Base-by-base conservation (phyloP, 768 basidiomycete species). In the Pulveroboletus sp. region DNA sequence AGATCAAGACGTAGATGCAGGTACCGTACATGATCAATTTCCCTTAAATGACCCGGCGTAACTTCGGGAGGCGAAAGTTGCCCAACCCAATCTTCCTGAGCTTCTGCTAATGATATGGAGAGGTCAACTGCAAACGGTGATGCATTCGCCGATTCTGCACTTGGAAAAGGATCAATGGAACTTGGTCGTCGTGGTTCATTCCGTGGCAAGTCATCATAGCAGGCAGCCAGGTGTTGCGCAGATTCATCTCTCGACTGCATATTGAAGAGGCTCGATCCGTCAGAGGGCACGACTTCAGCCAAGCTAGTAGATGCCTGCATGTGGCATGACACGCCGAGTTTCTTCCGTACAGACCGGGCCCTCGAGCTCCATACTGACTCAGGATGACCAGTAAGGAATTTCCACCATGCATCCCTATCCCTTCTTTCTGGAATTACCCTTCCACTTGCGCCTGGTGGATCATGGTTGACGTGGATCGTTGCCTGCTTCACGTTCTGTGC, bases 331-430 rank as follows among this genome's bases (percentile, higher is more conserved):
- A 8, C 24, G 31, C 38, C 50, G 43, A 40, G 30, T 39, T 59
- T 57, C 38, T 58, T 58, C 27, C 47, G 49, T 32, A 36, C 39
- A 8, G 50, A 44, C 17, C 39, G 60, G 46, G 46, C 59, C 35
- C 46, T 64, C 18, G 77, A 73, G 60, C 76, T 77, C 88, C 88
- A 90, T 37, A 78, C 80, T 30, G 75, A 73, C 60, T 81, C 78
- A n/a, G 86, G 82, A 55, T 73, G 72, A 31, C 88, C 89, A 39
- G 79, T 71, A 6, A 92, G 67, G 56, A 83, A 92, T 14, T 77
- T 76, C 89, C 89, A 91, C 89, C 89, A 92, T 15, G 73, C 67
- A 54, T 88, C 84, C 48, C 89, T 76, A 51, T 87, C 81, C 60
- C 78, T 82, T 62, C 76, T 83, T 43, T 86, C 83, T 24, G 89